Percentiles rank a stretch among this genome's conserved stretches.
Conservation (phyloP, 352 stramenopile species). For the Phytophthora crassamura region DNA sequence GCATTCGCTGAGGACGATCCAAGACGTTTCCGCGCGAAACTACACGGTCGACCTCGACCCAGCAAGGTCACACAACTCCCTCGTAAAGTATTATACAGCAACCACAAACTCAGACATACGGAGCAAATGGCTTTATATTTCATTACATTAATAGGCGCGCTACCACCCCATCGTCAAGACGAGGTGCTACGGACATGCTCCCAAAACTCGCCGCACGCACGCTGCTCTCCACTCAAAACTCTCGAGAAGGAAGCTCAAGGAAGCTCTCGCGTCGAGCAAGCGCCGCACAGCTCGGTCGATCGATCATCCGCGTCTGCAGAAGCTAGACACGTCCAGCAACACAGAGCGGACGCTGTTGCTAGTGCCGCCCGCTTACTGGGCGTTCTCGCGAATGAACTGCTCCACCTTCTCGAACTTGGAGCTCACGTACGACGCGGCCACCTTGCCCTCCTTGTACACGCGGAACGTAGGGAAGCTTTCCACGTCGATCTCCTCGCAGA, state of each 20-base stretch:
- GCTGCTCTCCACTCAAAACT: neutral
- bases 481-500: conserved; percentile 80
- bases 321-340: too few relatives aligned
- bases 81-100: too few relatives aligned
- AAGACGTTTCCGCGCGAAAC: conserved; percentile 6
- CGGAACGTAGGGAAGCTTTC: conserved; percentile 83
- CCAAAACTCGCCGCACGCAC: neutral
- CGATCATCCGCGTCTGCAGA: too few relatives aligned
- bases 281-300: too few relatives aligned
- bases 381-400: conserved; percentile 70
- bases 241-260: too few relatives aligned
- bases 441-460: conserved; percentile 76
- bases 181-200: conserved; percentile 7
- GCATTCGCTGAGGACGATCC: conserved; percentile 5
- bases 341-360: too few relatives aligned
- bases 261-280: too few relatives aligned
- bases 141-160: conserved; percentile 25
- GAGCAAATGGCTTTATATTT: conserved; percentile 29
- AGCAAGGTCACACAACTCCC: too few relatives aligned
- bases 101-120: too few relatives aligned
- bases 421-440: conserved; percentile 75
- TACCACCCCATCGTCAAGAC: neutral
- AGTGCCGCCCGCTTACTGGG: conserved; percentile 28
- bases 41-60: too few relatives aligned
- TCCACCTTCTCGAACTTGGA: conserved; percentile 86